Conservation (phyloP, 345 rosid genomes). For the Citrus cavaleriei region DNA sequence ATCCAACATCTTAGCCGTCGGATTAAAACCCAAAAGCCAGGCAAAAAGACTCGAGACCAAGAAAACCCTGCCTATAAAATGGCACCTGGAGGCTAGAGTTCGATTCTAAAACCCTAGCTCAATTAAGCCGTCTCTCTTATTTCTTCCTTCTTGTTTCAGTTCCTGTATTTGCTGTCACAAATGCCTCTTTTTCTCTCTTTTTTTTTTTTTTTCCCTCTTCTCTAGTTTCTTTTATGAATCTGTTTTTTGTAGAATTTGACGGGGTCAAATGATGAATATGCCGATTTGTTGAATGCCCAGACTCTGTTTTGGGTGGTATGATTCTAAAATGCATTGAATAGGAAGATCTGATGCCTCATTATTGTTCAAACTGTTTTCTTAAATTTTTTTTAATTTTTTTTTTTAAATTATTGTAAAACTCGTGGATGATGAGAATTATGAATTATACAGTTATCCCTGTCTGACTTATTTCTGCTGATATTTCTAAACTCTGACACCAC, state of each 20-base stretch:
- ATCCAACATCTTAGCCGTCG: neutral
- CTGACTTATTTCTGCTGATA: conserved; percentile 19
- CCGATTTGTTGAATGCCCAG: conserved; percentile 19
- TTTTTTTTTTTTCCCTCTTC: too few relatives aligned
- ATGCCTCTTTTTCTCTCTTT: too few relatives aligned
- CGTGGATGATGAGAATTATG: conserved; percentile 7
- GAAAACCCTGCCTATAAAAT: neutral
- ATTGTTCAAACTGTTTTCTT: neutral
- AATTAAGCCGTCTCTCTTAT: neutral
- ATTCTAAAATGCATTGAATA: conserved; percentile 27
- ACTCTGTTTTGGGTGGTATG: conserved; percentile 19
- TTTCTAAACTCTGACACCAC: conserved; percentile 13
- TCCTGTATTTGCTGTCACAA: neutral
- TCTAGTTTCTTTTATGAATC: neutral
- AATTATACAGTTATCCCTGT: conserved; percentile 28
- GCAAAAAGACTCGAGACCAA: neutral
- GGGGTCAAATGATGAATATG: conserved; percentile 36
- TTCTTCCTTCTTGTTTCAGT: neutral
- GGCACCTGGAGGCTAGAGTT: neutral
- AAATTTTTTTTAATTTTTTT: neutral
- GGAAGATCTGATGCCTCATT: conserved; percentile 60
- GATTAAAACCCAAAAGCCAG: neutral
- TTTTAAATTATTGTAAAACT: too few relatives aligned
- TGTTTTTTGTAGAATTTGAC: neutral
- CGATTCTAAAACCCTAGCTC: neutral